These are phyloP conservation scores for Murraya koenigii DNA, from an alignment of 345 rosid genomes.

Conservation along the genomic window DNA sequence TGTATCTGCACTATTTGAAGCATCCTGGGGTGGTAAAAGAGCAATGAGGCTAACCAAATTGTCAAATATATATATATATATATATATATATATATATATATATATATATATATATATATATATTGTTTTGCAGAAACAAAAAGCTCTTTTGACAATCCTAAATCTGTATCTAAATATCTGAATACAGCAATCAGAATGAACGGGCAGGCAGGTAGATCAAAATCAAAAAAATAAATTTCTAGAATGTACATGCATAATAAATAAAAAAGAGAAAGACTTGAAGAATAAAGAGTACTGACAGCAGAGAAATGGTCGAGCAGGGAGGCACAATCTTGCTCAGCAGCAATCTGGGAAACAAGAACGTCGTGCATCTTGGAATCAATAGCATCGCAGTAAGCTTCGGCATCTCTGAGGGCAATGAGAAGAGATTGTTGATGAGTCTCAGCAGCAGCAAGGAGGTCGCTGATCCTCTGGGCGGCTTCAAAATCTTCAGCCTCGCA, in stretches of 20 bases:
- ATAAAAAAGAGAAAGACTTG: not conserved
- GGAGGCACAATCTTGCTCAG: conserved; percentile 71
- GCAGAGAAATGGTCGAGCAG: conserved; percentile 51
- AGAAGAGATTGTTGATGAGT: conserved; percentile 45
- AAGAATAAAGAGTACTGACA: conserved; percentile 31
- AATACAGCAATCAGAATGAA: not conserved
- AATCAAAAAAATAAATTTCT: not conserved
- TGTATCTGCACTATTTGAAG: conserved; percentile 47
- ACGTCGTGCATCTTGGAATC: conserved; percentile 62
- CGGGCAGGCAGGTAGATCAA: not conserved
- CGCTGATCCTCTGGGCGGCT: conserved; percentile 72
- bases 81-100: no score
- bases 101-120: no score
- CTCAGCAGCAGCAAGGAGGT: conserved; percentile 59
- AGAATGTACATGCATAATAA: not conserved
- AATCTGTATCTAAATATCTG: not conserved
- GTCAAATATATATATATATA: no score
- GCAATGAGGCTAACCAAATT: not conserved
- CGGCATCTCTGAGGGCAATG: conserved; percentile 51
- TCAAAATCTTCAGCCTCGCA: conserved; percentile 90
- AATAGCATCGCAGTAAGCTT: conserved; percentile 57
- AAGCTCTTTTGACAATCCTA: not conserved
- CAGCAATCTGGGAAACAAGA: conserved; percentile 57
- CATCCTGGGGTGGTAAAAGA: conserved; percentile 46
- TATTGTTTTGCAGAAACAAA: not conserved